Evolutionary conservation across 2,329 filamentous ascomycete genomes (phyloP), one percentile per base, ranked within the genome.

Genomic region (Pestalotiopsis fici): DNA sequence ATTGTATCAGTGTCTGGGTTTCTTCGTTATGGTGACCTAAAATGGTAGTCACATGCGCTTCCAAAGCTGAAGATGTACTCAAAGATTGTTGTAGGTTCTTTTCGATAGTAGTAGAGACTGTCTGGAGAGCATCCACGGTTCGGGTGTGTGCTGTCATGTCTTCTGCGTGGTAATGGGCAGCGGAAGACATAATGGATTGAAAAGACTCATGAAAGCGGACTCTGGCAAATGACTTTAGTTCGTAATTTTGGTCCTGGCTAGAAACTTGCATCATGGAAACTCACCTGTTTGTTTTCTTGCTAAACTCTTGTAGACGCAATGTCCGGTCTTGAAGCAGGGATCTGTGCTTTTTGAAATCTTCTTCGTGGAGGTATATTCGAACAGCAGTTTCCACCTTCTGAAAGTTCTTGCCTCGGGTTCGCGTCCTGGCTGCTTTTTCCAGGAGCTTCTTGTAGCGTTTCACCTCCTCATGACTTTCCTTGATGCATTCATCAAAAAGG

Each of bases 231-330:
- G 11, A n/a, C 9, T 15, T 23, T 12, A 7, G 18, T 50, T 1
- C 27, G 25, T 5, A 12, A 57, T 9, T 2, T 3, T 11, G 3
- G 0, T 0, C 2, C 1, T 6, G 23, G n/a, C n/a, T n/a, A n/a
- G n/a, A n/a, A n/a, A 11, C n/a, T 11, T 0, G 6, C 3, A 27
- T 23, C 25, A 13, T 57, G 15, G 2, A 18, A 27, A n/a, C 55
- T n/a, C 15, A 57, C 27, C 55, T 57, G 2, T 57, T 13, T 2
- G 18, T 11, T 31, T 21, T 57, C 23, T 27, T 12, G 2, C 27
- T 31, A 4, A 25, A 57, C 15, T 15, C 27, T 18, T 57, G 55
- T 7, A 57, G 55, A 0, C 27, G 55, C 6, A 31, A 57, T 11
- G 27, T 57, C 7, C 27, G 21, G 23, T 57, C 23, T n/a, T 57